Base-by-base conservation (phyloP, 768 basidiomycete species). In the Pisolithus orientalis region DNA sequence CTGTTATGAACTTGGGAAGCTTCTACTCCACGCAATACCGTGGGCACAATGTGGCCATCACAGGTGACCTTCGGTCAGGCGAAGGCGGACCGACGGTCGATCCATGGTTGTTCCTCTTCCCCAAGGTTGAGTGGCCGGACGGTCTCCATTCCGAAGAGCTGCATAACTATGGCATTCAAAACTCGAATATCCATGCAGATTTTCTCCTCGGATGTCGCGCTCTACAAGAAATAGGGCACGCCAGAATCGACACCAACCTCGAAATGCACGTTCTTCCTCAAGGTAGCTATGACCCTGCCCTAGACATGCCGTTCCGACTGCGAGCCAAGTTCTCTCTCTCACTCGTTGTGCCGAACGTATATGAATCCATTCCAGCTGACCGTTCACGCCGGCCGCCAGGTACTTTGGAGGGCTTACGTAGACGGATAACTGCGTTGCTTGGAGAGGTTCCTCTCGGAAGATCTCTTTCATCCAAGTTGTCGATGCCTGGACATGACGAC, bases 381-480 rank as follows among this genome's bases (percentile, higher is more conserved):
- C 54, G 49, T 49, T 32, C 55, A 39, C 77, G 72, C 53, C 64
- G 60, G 27, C 51, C 52, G 49, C 45, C 57, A 34, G 45, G 58
- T n/a, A 59, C 66, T 9, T 48, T 80, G 6, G 78, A 82, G 44
- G 78, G 82, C 54, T 75, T 80, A 6, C 85, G 83, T 62, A 75
- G 80, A 14, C 75, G 80, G 27, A 63, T 87, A n/a, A 53, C 88
- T 21, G 56, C 60, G 34, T 55, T 63, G 32, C 53, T 68, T 45
- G 57, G 62, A 14, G 38, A 49, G 1, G 54, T 51, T 8, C 56
- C 58, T 7, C 46, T 59, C 44, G 45, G 47, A 43, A 47, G 38
- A 7, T 21, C 51, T 14, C 21, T 21, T 21, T 2, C 21, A 21
- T 21, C 21, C 21, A 21, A 21, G 21, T 21, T 21, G 21, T 21